Evolutionary conservation across 495 filamentous ascomycete species (phyloP), one percentile per base, ranked within the genome.

Genomic region (Mytilinidion resinicola): DNA sequence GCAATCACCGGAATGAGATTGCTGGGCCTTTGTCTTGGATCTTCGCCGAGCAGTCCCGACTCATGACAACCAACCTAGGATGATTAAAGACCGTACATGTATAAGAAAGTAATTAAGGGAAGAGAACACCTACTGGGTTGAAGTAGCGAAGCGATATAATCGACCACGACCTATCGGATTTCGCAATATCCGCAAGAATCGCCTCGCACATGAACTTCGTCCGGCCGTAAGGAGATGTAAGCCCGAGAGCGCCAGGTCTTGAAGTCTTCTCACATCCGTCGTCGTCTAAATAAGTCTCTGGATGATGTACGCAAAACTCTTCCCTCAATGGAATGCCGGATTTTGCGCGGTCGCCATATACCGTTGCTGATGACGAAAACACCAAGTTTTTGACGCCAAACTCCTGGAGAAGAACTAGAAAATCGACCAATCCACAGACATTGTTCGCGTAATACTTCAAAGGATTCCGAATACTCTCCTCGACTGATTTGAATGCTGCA

Each of bases 121-220:
- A 19, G 15, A 19, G 49, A 7, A 37, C 5, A 63, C 64, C 53
- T 53, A 63, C 79, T 5, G 84, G 84, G 57, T 86, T 87, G 74
- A 87, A 87, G 65, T 87, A 87, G 15, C 84, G 76, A 11, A 87
- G 74, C 15, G 81, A 79, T 20, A 83, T 79, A 59, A 84, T 80
- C 10, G 75, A 78, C 82, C 81, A 85, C 43, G 76, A 75, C 6
- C 82, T 76, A 67, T 85, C 78, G 4, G 83, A 75, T 17, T 69
- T 70, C 11, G 82, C 81, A 19, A 83, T 66, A 62, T 86, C 83
- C 11, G 80, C 78, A n/a, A 86, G 71, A 51, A 86, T 85, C 12
- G 80, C 78, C 58, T 86, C 83, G 60, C 78, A 79, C 60, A 86
- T 82, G 75, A 80, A 86, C 67, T 86, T 86, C 4, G 83, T 82